Conservation (phyloP, 1,284 basidiomycete genomes). For the Leccinum solheimii region DNA sequence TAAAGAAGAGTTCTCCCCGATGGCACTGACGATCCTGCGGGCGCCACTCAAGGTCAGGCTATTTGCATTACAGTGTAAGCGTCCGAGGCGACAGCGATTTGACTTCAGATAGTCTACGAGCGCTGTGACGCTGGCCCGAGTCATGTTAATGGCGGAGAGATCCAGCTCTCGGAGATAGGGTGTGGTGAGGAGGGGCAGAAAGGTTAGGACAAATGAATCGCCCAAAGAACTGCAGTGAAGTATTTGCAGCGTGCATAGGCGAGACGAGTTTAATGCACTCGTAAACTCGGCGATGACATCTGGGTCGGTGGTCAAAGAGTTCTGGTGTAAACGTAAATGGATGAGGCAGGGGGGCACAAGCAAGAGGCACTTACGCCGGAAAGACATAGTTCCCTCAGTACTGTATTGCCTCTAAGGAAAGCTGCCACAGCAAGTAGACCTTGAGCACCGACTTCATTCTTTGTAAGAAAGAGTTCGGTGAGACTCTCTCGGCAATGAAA, state of each 20-base stretch:
- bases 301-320: slow-evolving; percentile 28
- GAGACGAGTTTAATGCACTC: slow-evolving; percentile 32
- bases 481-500: slow-evolving; percentile 42
- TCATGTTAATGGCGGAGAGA: slow-evolving; percentile 54
- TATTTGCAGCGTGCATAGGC: slow-evolving; percentile 32
- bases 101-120: slow-evolving; percentile 56
- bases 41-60: slow-evolving; percentile 37
- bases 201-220: slow-evolving; percentile 51
- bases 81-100: slow-evolving; percentile 32
- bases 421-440: slow-evolving; percentile 54
- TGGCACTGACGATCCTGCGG: slow-evolving; percentile 43
- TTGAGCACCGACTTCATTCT: slow-evolving; percentile 54
- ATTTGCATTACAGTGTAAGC: slow-evolving; percentile 34
- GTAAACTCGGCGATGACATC: slow-evolving; percentile 34
- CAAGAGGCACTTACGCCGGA: slow-evolving; percentile 51
- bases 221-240: slow-evolving; percentile 33
- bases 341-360: slow-evolving; percentile 31
- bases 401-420: slow-evolving; percentile 50
- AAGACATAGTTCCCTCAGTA: slow-evolving; percentile 52
- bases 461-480: slow-evolving; percentile 57
- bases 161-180: slow-evolving; percentile 54
- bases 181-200: slow-evolving; percentile 49
- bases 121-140: slow-evolving; percentile 42
- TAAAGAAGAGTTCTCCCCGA: slow-evolving; percentile 51
- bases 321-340: slow-evolving; percentile 18